Conservation (phyloP, 768 basidiomycete genomes). For the Pholiota molesta region DNA sequence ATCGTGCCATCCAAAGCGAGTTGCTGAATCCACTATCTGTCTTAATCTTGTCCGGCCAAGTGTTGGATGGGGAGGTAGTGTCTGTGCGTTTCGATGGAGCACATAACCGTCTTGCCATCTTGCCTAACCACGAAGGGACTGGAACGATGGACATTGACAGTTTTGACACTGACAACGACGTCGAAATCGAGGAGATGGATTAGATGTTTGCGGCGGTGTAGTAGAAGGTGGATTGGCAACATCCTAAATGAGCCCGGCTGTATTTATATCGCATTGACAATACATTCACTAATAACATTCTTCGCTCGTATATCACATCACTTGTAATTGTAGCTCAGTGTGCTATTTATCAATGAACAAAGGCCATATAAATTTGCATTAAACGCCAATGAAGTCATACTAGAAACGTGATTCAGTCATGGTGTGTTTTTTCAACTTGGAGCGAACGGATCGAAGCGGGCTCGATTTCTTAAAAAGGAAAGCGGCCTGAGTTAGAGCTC, state of each 20-base stretch:
- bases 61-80: slow-evolving; percentile 82
- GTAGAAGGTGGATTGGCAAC: neutral
- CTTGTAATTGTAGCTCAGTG: neutral
- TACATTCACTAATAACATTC: neutral
- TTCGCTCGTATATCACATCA: neutral
- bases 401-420: no score
- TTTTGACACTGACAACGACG: slow-evolving; percentile 50
- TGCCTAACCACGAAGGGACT: slow-evolving; percentile 80
- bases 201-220: slow-evolving; percentile 18
- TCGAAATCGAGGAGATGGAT: slow-evolving; percentile 75
- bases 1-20: slow-evolving; percentile 89
- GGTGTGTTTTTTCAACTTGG: neutral
- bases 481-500: slow-evolving; percentile 4
- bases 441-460: slow-evolving; percentile 19
- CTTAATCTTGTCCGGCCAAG: slow-evolving; percentile 79
- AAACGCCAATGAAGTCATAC: no score
- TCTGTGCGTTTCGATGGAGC: slow-evolving; percentile 79
- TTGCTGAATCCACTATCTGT: slow-evolving; percentile 89
- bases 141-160: slow-evolving; percentile 65
- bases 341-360: no score
- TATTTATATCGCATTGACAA: neutral
- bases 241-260: neutral
- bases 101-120: slow-evolving; percentile 73
- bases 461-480: slow-evolving; percentile 19
- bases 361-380: no score